phyloP scores from a whole-genome alignment of 768 basidiomycete genomes.

The Cystobasidium tubakii region DNA sequence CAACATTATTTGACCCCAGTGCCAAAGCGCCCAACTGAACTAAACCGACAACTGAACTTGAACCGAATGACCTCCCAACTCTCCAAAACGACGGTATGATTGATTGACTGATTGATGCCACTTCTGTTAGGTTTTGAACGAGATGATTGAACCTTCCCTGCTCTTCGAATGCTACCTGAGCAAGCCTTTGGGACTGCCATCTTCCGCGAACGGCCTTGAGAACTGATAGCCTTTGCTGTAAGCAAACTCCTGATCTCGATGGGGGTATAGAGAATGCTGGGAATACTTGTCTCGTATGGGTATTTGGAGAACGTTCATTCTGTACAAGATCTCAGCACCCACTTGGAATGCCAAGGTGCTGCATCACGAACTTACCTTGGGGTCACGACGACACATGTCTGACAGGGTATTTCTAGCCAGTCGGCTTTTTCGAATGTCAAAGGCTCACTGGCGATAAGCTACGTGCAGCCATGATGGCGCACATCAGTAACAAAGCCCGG shows the following conservation, averaged over 20 bases:
- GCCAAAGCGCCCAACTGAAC: too few relatives aligned
- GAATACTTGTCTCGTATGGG: slow-evolving; percentile 38
- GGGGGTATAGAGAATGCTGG: slow-evolving; percentile 33
- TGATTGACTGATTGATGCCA: too few relatives aligned
- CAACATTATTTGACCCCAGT: too few relatives aligned
- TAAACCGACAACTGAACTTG: too few relatives aligned
- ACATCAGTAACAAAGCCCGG: neutral
- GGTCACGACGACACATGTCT: slow-evolving; percentile 90
- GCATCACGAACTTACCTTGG: slow-evolving; percentile 48
- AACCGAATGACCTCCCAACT: too few relatives aligned
- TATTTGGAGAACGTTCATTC: slow-evolving; percentile 38
- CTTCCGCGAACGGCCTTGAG: slow-evolving; percentile 5
- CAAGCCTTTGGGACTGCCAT: neutral
- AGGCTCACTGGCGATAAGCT: slow-evolving; percentile 55
- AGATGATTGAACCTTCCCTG: neutral
- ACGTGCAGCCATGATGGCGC: neutral
- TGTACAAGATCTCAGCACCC: too few relatives aligned
- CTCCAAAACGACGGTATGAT: too few relatives aligned
- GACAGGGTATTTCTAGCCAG: slow-evolving; percentile 98
- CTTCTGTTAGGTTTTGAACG: too few relatives aligned
- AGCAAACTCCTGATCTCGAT: slow-evolving; percentile 28
- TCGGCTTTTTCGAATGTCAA: slow-evolving; percentile 92
- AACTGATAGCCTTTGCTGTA: slow-evolving; percentile 30
- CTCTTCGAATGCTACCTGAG: neutral
- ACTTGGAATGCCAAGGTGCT: too few relatives aligned